These are phyloP conservation scores for Pythium folliculosum DNA, from an alignment of 352 stramenopile genomes.

Conservation along the genomic window DNA sequence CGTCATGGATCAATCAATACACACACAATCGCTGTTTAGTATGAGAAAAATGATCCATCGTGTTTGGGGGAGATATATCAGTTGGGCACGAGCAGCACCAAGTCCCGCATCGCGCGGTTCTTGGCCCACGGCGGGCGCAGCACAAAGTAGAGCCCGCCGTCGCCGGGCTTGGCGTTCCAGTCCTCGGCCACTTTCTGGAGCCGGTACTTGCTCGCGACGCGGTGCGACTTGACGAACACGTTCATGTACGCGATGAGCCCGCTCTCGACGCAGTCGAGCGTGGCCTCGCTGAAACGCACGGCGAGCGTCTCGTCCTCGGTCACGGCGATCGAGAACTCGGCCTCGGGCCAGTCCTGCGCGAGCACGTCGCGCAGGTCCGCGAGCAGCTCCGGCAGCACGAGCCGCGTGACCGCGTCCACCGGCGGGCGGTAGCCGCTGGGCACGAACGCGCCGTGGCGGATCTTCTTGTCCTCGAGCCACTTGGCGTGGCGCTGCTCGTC, in stretches of 20 bases:
- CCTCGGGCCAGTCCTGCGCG: conserved; percentile 57
- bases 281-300: conserved; percentile 52
- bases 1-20: neutral
- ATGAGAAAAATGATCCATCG: neutral
- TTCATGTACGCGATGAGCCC: conserved; percentile 85
- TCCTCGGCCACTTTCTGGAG: conserved; percentile 80
- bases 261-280: conserved; percentile 51
- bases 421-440: conserved; percentile 53
- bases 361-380: conserved; percentile 71
- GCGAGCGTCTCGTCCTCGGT: conserved; percentile 68
- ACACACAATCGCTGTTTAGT: neutral
- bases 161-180: conserved; percentile 53
- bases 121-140: conserved; percentile 41
- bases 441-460: conserved; percentile 66
- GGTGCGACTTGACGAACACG: conserved; percentile 68
- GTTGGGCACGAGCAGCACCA: conserved; percentile 25
- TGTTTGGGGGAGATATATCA: neutral
- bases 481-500: conserved; percentile 61
- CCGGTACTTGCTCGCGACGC: conserved; percentile 68
- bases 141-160: conserved; percentile 47
- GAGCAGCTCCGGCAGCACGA: conserved; percentile 70
- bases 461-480: conserved; percentile 75
- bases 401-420: conserved; percentile 63
- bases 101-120: conserved; percentile 28
- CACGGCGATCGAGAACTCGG: conserved; percentile 49